Base-by-base conservation (phyloP, 2,329 filamentous ascomycete genomes). In the Thielaviopsis populi region DNA sequence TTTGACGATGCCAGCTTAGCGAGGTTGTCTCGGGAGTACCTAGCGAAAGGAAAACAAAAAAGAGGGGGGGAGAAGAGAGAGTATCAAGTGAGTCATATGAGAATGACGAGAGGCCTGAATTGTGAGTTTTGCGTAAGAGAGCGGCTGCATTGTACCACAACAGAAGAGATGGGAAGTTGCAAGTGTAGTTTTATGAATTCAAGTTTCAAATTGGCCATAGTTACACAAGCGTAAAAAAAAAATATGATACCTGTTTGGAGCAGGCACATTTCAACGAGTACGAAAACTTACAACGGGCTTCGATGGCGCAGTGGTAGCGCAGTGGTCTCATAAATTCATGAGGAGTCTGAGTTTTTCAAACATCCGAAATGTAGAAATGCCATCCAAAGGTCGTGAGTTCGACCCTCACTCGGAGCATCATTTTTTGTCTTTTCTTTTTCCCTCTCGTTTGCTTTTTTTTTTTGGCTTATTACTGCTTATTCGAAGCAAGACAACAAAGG, bases 331-430 rank as follows among this genome's bases (percentile, higher is more conserved):
- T 65, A 56, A 24, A 61, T 56, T 61, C 46, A 65, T 65, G 59
- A 65, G 63, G 63, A 65, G 63, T 59, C 61, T 65, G 59, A 48
- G 50, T 24, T 58, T 59, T 58, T 62, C 48, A 19, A 58, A 11
- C 27, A 30, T 33, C 53, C 53, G 17, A 54, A 56, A 37, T 59
- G 59, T 62, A 50, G 24, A 66, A 60, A 56, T 66, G 61, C 61
- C 64, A 67, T 67, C 64, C 64, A 63, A 65, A 67, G 66, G 63
- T 66, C 64, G 63, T 64, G 66, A 67, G 66, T 67, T 66, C 66
- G 66, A 66, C 61, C 64, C 66, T 66, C 66, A 67, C 63, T 63
- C 63, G 63, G 66, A 63, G 64, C 66, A 67, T 63, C 19, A 58
- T 54, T 64, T 63, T 61, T 41, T 58, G 54, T 11, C 0, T 15